These are phyloP conservation scores for Fusarium drepaniforme DNA, from an alignment of 2,329 filamentous ascomycete genomes.

Conservation along the genomic window DNA sequence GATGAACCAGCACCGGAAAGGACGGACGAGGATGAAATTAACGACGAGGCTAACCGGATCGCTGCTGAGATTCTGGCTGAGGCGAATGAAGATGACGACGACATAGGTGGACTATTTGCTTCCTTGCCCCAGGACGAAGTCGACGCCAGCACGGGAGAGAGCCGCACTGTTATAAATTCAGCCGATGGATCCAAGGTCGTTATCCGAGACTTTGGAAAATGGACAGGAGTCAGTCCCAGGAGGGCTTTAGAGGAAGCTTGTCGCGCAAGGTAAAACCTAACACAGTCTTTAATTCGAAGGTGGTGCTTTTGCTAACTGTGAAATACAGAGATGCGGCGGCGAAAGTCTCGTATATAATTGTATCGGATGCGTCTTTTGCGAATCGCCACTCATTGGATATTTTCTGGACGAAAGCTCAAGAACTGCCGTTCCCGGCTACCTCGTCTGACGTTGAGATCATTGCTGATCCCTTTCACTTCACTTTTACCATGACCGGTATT, in stretches of 20 bases:
- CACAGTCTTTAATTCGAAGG: background rate
- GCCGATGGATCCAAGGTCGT: slow-evolving; percentile 67
- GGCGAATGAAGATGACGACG: slow-evolving; percentile 61
- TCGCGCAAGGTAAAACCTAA: slow-evolving; percentile 72
- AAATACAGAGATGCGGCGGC: slow-evolving; percentile 74
- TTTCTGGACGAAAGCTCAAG: slow-evolving; percentile 82
- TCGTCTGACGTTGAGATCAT: slow-evolving; percentile 59
- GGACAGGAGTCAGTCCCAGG: slow-evolving; percentile 80
- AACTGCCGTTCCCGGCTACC: slow-evolving; percentile 50
- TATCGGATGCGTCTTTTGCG: slow-evolving; percentile 81
- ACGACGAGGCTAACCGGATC: slow-evolving; percentile 68
- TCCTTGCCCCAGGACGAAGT: slow-evolving; percentile 72
- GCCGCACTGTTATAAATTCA: slow-evolving; percentile 66
- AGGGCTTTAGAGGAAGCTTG: slow-evolving; percentile 89
- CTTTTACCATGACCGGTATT: slow-evolving; percentile 79
- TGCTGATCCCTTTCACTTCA: slow-evolving; percentile 65
- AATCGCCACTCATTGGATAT: slow-evolving; percentile 82
- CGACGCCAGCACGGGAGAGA: slow-evolving; percentile 69
- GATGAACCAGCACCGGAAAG: slow-evolving; percentile 42
- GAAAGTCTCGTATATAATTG: slow-evolving; percentile 74
- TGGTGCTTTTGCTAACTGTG: slow-evolving; percentile 10
- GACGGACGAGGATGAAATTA: slow-evolving; percentile 59
- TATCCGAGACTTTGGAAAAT: slow-evolving; percentile 87
- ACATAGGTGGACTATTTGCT: slow-evolving; percentile 64
- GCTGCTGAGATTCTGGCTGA: slow-evolving; percentile 70